Percentiles rank a stretch among this genome's conserved stretches.
These are phyloP conservation scores for Oenanthe sinensis DNA, from an alignment of 129 eudicot species.

Conservation along the genomic window DNA sequence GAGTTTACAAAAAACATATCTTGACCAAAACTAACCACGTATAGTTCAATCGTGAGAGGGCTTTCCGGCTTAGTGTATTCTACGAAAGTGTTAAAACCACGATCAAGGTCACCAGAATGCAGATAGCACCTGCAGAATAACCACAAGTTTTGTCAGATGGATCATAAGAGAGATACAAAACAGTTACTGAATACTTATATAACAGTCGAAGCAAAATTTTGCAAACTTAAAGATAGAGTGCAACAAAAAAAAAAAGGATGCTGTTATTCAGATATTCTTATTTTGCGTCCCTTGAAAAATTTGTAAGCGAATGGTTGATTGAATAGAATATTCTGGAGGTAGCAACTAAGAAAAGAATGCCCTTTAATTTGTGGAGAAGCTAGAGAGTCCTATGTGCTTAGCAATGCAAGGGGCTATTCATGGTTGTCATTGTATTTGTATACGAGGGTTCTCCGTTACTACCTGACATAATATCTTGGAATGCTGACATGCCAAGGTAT, in stretches of 20 bases:
- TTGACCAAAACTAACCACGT: conserved; percentile 40
- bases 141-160: background rate
- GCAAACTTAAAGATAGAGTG: background rate
- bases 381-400: background rate
- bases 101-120: conserved; percentile 57
- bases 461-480: background rate
- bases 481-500: background rate
- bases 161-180: background rate
- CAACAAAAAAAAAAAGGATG: background rate
- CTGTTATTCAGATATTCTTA: background rate
- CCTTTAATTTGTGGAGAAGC: background rate
- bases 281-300: background rate
- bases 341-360: background rate
- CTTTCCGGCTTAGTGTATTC: conserved; percentile 49
- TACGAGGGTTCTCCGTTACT: background rate
- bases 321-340: background rate
- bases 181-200: background rate
- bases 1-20: background rate
- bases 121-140: conserved; percentile 58
- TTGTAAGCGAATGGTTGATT: background rate
- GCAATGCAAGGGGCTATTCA: background rate
- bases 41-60: conserved; percentile 50
- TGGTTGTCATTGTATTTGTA: background rate
- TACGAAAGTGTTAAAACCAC: conserved; percentile 55
- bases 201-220: background rate